Percentiles rank a stretch among this genome's conserved stretches.
phyloP scores from a whole-genome alignment of 2,329 filamentous ascomycete species.

The Amylocarpus encephaloides region DNA sequence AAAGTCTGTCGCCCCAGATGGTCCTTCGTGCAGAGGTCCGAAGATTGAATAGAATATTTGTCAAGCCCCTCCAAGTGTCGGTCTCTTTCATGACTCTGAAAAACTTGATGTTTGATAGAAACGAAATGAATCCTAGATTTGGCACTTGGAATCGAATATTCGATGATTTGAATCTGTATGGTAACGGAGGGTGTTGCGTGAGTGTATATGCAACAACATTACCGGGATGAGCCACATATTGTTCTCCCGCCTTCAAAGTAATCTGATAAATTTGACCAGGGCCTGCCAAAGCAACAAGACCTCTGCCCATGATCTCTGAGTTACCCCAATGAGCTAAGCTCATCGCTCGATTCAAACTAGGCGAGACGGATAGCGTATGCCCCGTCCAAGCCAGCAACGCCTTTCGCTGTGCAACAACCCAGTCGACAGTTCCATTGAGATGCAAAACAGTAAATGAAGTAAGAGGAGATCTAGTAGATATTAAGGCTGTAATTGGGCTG shows the following conservation, averaged over 20 bases:
- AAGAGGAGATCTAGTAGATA: slow-evolving; percentile 78
- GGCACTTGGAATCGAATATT: slow-evolving; percentile 73
- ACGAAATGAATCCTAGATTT: slow-evolving; percentile 50
- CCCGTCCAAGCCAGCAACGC: slow-evolving; percentile 96
- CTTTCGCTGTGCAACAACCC: slow-evolving; percentile 83
- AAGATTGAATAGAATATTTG: slow-evolving; percentile 58
- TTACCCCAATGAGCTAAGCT: slow-evolving; percentile 86
- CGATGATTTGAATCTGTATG: slow-evolving; percentile 81
- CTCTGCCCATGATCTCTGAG: slow-evolving; percentile 80
- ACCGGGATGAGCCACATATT: slow-evolving; percentile 85
- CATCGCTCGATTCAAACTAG: slow-evolving; percentile 67
- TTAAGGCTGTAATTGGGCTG: slow-evolving; percentile 78
- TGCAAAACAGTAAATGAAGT: slow-evolving; percentile 84
- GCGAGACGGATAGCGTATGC: slow-evolving; percentile 70
- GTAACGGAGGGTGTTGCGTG: slow-evolving; percentile 64
- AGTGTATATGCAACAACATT: slow-evolving; percentile 89
- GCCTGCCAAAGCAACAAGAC: slow-evolving; percentile 76
- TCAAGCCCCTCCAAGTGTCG: slow-evolving; percentile 63
- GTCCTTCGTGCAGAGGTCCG: slow-evolving; percentile 73
- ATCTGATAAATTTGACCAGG: slow-evolving; percentile 88
- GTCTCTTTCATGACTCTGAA: slow-evolving; percentile 67
- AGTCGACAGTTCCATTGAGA: slow-evolving; percentile 89
- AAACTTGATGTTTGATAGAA: slow-evolving; percentile 66
- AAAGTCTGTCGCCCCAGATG: slow-evolving; percentile 90
- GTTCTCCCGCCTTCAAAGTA: slow-evolving; percentile 72